A percentile compares a stretch with the other conserved stretches of the same genome.
phyloP scores from a whole-genome alignment of 208 protist species.

The Trypanosoma lewisi region DNA sequence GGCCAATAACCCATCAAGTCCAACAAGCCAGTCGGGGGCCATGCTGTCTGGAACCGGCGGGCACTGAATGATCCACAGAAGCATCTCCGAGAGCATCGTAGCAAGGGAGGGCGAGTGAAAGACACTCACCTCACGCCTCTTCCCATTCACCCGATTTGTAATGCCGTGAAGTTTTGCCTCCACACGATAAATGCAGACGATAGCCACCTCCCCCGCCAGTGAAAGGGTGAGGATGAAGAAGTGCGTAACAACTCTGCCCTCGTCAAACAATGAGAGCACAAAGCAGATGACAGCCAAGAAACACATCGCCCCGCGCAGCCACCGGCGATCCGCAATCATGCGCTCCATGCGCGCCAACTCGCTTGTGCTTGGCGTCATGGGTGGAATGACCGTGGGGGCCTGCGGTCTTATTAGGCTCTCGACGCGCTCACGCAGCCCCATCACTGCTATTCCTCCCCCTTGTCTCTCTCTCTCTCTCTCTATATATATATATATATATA shows the following conservation, averaged over 20 bases:
- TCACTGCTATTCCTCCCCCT: conserved; percentile 8
- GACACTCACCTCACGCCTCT: conserved; percentile 26
- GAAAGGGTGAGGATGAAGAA: conserved; percentile 48
- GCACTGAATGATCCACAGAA: conserved; percentile 66
- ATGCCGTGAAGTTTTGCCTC: conserved; percentile 52
- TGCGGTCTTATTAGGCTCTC: conserved; percentile 39
- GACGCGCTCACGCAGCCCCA: conserved; percentile 53
- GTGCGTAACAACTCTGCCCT: conserved; percentile 42
- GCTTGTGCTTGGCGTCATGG: conserved; percentile 21
- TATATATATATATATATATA: no score
- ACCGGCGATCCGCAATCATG: conserved; percentile 34
- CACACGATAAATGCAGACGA: conserved; percentile 51
- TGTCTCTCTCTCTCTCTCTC: not conserved
- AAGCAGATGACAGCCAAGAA: conserved; percentile 50
- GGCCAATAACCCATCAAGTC: conserved; percentile 52
- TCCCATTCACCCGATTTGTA: conserved; percentile 32
- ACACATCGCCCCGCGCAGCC: conserved; percentile 54
- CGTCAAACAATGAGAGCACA: conserved; percentile 42
- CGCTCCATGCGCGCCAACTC: conserved; percentile 46
- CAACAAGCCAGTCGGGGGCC: conserved; percentile 25
- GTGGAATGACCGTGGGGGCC: conserved; percentile 36
- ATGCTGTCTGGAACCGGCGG: conserved; percentile 38
- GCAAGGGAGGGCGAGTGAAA: conserved; percentile 53
- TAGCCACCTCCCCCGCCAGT: conserved; percentile 43
- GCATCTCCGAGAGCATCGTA: conserved; percentile 50